Evolutionary conservation across 2,329 filamentous ascomycete genomes (phyloP), one percentile per base, ranked within the genome.

Genomic region (Sordariomycetes sp.): DNA sequence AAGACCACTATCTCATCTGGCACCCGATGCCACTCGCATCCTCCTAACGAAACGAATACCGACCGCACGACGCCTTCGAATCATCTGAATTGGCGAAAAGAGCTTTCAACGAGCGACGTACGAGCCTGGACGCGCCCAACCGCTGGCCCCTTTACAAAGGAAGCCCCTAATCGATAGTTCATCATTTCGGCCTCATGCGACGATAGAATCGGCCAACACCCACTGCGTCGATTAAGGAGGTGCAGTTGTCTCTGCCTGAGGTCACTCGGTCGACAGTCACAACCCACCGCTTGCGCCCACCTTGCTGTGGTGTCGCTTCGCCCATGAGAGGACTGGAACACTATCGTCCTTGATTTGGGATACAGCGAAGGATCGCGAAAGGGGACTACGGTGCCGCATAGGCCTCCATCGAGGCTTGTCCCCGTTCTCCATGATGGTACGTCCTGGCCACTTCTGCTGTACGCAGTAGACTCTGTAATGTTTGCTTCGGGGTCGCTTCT

Each of bases 381-480:
- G 47, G 49, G 48, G 44, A n/a, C n/a, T n/a, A n/a, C n/a, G n/a
- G n/a, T n/a, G n/a, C n/a, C n/a, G n/a, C n/a, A n/a, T n/a, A 49
- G 49, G 57, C 55, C 53, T 55, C 54, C 40, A 39, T 43, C 43
- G 51, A 54, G 59, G 59, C 53, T 51, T 45, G 45, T 40, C 46
- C 47, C 45, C 55, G 49, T 53, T 49, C 54, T 59, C 57, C 58
- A 68, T 68, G 63, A 68, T 68, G 65, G 65, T 68, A 55, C 51
- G 65, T 67, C n/a, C n/a, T n/a, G n/a, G n/a, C n/a, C n/a, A n/a
- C n/a, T n/a, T n/a, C n/a, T n/a, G n/a, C n/a, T n/a, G n/a, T n/a
- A n/a, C n/a, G n/a, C n/a, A n/a, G n/a, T n/a, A n/a, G n/a, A n/a
- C n/a, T n/a, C n/a, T n/a, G n/a, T n/a, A n/a, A n/a, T n/a, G n/a